These are phyloP conservation scores for Knoxdaviesia proteae DNA, from an alignment of 2,329 filamentous ascomycete species.

Conservation along the genomic window DNA sequence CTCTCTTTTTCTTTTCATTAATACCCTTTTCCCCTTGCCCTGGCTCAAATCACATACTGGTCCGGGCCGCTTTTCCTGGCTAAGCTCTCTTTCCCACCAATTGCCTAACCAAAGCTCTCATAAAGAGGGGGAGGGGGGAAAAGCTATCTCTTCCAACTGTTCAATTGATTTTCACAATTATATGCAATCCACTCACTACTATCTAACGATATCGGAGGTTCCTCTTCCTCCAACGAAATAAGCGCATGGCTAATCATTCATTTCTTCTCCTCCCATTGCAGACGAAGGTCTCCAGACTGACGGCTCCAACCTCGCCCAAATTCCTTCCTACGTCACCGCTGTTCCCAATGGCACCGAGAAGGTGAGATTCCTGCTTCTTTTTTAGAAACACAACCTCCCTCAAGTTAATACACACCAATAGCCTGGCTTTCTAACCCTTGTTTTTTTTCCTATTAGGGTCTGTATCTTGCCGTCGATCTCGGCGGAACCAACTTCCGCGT, in stretches of 20 bases:
- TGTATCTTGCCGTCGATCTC: conserved; percentile 94
- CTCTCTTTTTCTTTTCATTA: too few relatives aligned
- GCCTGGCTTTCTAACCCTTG: conserved; percentile 2
- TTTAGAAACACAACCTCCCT: background rate
- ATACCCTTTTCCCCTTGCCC: too few relatives aligned
- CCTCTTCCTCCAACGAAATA: background rate
- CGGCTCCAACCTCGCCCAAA: conserved; percentile 73
- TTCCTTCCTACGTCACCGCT: conserved; percentile 87
- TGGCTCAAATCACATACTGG: too few relatives aligned
- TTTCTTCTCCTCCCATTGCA: conserved; percentile 12
- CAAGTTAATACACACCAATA: background rate
- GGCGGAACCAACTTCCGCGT: conserved; percentile 97
- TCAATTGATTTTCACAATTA: too few relatives aligned
- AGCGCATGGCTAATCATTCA: background rate
- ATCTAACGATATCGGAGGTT: background rate
- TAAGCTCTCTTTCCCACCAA: too few relatives aligned
- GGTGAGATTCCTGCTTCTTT: conserved; percentile 24
- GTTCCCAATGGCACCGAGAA: conserved; percentile 97
- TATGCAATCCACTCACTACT: too few relatives aligned
- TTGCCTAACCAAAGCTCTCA: too few relatives aligned
- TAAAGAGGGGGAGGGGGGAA: too few relatives aligned
- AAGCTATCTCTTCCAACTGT: too few relatives aligned
- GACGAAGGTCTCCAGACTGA: conserved; percentile 65
- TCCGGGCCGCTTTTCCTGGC: too few relatives aligned
- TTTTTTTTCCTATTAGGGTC: conserved; percentile 33